Conservation (phyloP, 1,284 basidiomycete species). For the Boletus semigastroideus region DNA sequence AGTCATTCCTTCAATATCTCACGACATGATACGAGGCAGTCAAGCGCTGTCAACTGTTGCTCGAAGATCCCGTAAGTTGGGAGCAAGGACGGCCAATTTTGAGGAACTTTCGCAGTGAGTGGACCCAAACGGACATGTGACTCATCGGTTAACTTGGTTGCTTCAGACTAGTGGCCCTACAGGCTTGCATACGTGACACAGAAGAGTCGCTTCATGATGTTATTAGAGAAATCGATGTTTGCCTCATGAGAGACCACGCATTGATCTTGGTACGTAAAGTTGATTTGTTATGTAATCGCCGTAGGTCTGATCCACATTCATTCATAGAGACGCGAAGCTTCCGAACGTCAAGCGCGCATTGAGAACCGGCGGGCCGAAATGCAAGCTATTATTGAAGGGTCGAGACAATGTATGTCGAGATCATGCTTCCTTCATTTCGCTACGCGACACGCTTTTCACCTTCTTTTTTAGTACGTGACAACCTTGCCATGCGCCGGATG, state of each 20-base stretch:
- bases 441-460: constrained; percentile 12
- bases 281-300: constrained; percentile 27
- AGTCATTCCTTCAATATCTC: constrained; percentile 14
- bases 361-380: constrained; percentile 45
- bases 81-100: constrained; percentile 51
- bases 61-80: constrained; percentile 30
- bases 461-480: constrained; percentile 40
- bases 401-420: constrained; percentile 46
- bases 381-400: constrained; percentile 40
- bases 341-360: constrained; percentile 56
- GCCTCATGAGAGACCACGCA: constrained; percentile 45
- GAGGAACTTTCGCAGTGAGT: constrained; percentile 71
- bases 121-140: constrained; percentile 8
- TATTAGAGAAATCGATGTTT: constrained; percentile 52
- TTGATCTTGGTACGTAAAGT: constrained; percentile 42
- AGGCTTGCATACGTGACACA: constrained; percentile 69
- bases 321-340: constrained; percentile 60
- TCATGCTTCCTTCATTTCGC: constrained; percentile 16
- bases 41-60: constrained; percentile 12
- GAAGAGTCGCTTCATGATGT: constrained; percentile 56
- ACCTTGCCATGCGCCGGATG: constrained; percentile 41
- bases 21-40: constrained; percentile 20
- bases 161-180: constrained; percentile 66
- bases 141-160: background rate
- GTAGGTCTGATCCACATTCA: constrained; percentile 19